phyloP scores from a whole-genome alignment of 805 yeast genomes.

The Suhomyces sp. region DNA sequence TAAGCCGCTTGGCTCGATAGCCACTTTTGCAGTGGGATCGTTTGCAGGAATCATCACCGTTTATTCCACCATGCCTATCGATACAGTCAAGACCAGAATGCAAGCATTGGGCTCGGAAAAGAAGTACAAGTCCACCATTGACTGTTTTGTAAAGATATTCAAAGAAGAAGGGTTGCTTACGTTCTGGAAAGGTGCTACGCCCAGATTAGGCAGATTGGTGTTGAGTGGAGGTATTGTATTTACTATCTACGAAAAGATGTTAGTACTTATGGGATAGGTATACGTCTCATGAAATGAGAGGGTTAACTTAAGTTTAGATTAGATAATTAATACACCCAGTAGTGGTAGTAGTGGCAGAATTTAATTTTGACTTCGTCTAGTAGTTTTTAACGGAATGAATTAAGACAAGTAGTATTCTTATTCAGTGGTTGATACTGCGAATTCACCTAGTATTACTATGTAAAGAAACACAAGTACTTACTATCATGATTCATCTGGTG shows the following conservation, averaged over 20 bases:
- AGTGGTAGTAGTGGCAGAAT: no score
- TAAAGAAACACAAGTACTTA: no score
- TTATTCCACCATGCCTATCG: constrained; percentile 92
- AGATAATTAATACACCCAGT: no score
- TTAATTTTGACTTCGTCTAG: no score
- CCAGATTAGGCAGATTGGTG: constrained; percentile 86
- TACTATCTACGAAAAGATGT: constrained; percentile 90
- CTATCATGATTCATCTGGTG: no score
- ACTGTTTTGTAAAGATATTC: constrained; percentile 79
- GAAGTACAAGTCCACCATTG: constrained; percentile 67
- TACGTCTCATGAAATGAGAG: no score
- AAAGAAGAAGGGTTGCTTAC: constrained; percentile 85
- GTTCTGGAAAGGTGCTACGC: constrained; percentile 98
- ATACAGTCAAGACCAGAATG: constrained; percentile 95
- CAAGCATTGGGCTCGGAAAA: constrained; percentile 81
- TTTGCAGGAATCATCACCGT: constrained; percentile 88
- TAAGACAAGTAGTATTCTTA: no score
- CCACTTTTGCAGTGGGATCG: constrained; percentile 88
- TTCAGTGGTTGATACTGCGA: no score
- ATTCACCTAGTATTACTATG: background rate
- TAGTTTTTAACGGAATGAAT: no score
- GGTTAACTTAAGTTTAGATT: no score
- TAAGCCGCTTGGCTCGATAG: constrained; percentile 69
- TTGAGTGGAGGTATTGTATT: constrained; percentile 97
- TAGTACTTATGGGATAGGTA: constrained; percentile 43